phyloP scores from a whole-genome alignment of 1,139 yeast genomes.

The Sugiyamaella neomexicana region DNA sequence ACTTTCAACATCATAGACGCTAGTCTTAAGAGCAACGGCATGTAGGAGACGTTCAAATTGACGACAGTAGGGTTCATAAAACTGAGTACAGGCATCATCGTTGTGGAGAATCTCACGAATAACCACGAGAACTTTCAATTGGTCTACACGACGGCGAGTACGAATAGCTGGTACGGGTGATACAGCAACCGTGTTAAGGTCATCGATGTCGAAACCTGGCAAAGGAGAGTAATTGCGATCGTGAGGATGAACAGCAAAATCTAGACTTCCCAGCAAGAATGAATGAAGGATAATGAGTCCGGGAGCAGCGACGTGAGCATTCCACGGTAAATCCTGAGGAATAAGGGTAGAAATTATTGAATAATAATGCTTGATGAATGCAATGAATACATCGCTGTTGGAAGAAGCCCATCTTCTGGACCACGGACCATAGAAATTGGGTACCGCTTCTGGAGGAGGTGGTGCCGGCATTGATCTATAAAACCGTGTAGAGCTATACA shows the following conservation, averaged over 20 bases:
- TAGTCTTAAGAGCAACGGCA: slow-evolving; percentile 40
- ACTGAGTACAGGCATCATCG: slow-evolving; percentile 36
- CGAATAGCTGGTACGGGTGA: slow-evolving; percentile 29
- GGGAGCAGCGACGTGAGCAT: slow-evolving; percentile 40
- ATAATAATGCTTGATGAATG: slow-evolving; percentile 71
- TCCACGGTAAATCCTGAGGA: slow-evolving; percentile 32
- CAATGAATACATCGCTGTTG: slow-evolving; percentile 59
- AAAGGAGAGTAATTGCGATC: not conserved
- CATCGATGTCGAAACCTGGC: slow-evolving; percentile 24
- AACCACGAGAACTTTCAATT: slow-evolving; percentile 37
- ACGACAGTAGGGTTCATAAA: slow-evolving; percentile 36
- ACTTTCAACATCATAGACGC: slow-evolving; percentile 44
- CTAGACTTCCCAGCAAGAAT: slow-evolving; percentile 38
- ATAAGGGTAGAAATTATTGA: slow-evolving; percentile 35
- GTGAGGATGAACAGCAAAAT: slow-evolving; percentile 34
- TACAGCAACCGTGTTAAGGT: slow-evolving; percentile 41
- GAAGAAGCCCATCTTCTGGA: slow-evolving; percentile 60
- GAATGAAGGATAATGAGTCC: slow-evolving; percentile 41
- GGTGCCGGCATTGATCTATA: slow-evolving; percentile 11
- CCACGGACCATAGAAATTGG: slow-evolving; percentile 68
- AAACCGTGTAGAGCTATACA: slow-evolving; percentile 2
- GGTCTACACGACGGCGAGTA: slow-evolving; percentile 38
- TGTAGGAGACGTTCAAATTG: slow-evolving; percentile 43
- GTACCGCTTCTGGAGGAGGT: slow-evolving; percentile 11
- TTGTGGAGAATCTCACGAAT: slow-evolving; percentile 43